phyloP scores from a whole-genome alignment of 2,329 filamentous ascomycete species.

The Gaeumannomyces sp. region DNA sequence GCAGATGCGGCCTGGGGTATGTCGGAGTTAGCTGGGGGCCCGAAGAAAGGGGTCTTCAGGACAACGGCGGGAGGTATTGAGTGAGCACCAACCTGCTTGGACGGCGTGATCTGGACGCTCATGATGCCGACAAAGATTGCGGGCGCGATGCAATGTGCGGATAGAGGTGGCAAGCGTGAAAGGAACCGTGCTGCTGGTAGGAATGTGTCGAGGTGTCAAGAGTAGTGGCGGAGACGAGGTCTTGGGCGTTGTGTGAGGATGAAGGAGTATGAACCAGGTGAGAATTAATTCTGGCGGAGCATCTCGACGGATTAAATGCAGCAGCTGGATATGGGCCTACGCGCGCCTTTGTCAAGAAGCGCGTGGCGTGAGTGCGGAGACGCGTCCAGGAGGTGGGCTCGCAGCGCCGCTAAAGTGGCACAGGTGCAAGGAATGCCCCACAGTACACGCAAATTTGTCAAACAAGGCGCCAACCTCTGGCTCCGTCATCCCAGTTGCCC shows the following conservation, averaged over 20 bases:
- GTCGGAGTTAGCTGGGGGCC: slow-evolving; percentile 25
- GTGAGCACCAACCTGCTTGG: slow-evolving; percentile 23
- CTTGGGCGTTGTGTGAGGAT: background rate
- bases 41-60: background rate
- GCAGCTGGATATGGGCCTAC: background rate
- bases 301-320: background rate
- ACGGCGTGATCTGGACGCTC: slow-evolving; percentile 20
- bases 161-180: background rate
- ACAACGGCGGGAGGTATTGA: slow-evolving; percentile 16
- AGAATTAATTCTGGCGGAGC: background rate
- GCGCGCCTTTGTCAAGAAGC: background rate
- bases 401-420: background rate
- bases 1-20: slow-evolving; percentile 68
- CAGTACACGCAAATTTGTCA: background rate
- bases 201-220: background rate
- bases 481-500: background rate
- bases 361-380: background rate
- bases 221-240: background rate
- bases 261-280: background rate
- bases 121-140: background rate
- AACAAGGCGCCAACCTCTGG: background rate
- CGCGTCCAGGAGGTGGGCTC: background rate
- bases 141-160: background rate
- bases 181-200: background rate
- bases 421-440: background rate